phyloP scores from a whole-genome alignment of 108 stramenopile genomes.

The Bacterosira constricta region DNA sequence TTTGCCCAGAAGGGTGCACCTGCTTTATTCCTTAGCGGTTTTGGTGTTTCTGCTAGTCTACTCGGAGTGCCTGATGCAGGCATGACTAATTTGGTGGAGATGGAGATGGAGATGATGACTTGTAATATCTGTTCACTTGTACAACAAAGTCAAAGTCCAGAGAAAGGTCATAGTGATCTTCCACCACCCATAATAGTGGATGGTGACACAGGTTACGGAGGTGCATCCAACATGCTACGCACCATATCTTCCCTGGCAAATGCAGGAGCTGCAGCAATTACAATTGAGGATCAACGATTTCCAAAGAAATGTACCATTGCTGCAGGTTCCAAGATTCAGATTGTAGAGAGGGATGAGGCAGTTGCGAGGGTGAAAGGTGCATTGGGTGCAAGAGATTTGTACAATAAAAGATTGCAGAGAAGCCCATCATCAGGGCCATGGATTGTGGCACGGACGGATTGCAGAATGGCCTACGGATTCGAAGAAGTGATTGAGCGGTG shows the following conservation, averaged over 20 bases:
- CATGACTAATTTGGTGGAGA: conserved; percentile 51
- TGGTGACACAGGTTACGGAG: conserved; percentile 69
- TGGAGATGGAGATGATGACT: conserved; percentile 54
- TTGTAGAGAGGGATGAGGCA: conserved; percentile 41
- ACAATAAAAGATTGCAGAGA: background rate
- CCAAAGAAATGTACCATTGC: conserved; percentile 63
- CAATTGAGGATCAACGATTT: conserved; percentile 68
- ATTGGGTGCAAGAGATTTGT: conserved; percentile 42
- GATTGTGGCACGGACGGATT: conserved; percentile 62
- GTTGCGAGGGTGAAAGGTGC: conserved; percentile 45
- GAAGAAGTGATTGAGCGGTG: conserved; percentile 63
- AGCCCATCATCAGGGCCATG: conserved; percentile 13
- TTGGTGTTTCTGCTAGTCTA: conserved; percentile 56
- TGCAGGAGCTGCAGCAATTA: conserved; percentile 58
- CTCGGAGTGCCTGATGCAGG: conserved; percentile 63
- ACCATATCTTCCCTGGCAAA: conserved; percentile 51
- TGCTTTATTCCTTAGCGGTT: conserved; percentile 58
- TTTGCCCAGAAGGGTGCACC: conserved; percentile 45
- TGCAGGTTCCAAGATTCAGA: conserved; percentile 42
- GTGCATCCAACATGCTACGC: conserved; percentile 56
- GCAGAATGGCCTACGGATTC: conserved; percentile 56
- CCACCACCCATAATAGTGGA: conserved; percentile 56
- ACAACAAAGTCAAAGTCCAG: background rate
- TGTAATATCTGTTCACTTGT: conserved; percentile 23
- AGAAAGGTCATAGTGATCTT: too few relatives aligned